Evolutionary conservation across 2,329 filamentous ascomycete genomes (phyloP).

Genomic region (Penicillium sp.): DNA sequence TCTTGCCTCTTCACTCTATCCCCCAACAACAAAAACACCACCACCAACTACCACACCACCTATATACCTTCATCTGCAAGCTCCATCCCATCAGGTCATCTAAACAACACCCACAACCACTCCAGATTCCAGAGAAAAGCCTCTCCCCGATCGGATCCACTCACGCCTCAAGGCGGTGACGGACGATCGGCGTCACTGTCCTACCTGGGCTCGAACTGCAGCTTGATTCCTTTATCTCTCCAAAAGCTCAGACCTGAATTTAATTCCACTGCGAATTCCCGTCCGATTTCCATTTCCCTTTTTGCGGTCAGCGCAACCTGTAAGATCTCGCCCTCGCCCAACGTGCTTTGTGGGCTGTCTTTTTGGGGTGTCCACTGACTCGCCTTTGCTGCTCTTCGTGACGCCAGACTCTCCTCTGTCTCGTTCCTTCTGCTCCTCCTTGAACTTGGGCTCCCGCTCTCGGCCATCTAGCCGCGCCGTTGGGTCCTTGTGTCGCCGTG

Average conservation of each 20-base stretch:
- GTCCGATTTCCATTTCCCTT: slow-evolving; percentile 15
- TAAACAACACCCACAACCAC: neutral
- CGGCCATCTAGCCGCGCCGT: neutral
- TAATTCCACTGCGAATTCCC: slow-evolving; percentile 12
- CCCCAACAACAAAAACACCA: neutral
- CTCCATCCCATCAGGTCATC: neutral
- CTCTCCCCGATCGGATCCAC: slow-evolving; percentile 3
- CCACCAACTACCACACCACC: neutral
- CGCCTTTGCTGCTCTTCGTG: slow-evolving; percentile 22
- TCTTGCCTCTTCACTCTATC: neutral
- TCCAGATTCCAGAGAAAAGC: neutral
- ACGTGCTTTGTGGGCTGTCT: slow-evolving; percentile 28
- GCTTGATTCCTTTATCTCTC: slow-evolving; percentile 18
- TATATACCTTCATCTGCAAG: neutral
- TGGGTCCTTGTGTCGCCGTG: neutral
- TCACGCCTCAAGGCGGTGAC: slow-evolving; percentile 22
- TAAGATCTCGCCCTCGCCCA: slow-evolving; percentile 33
- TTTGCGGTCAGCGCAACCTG: slow-evolving; percentile 31
- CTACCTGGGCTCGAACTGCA: slow-evolving; percentile 9
- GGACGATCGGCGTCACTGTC: slow-evolving; percentile 22
- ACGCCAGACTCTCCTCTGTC: slow-evolving; percentile 29
- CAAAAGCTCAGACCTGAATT: slow-evolving; percentile 11
- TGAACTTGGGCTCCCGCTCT: slow-evolving; percentile 11
- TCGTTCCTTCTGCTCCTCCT: slow-evolving; percentile 13
- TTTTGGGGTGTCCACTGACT: slow-evolving; percentile 20